Conservation (phyloP, 75 land plant species). For the Azolla pinnata region DNA sequence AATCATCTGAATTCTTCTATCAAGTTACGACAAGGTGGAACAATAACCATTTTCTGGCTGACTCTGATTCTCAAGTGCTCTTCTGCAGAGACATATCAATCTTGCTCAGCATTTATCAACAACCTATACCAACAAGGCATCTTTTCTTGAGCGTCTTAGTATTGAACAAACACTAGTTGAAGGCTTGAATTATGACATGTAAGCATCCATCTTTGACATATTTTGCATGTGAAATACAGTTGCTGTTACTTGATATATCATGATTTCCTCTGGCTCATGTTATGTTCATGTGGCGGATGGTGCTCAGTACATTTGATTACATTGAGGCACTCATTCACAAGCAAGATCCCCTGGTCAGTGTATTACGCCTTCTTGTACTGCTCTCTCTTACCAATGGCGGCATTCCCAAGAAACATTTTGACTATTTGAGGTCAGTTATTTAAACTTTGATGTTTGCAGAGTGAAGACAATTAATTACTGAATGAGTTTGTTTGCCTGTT, state of each 20-base stretch:
- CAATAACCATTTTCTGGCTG: background rate
- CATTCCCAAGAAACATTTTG: slow-evolving; percentile 80
- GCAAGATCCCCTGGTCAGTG: slow-evolving; percentile 77
- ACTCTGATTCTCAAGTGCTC: slow-evolving; percentile 1
- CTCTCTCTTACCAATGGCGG: slow-evolving; percentile 80
- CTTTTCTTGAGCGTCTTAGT: slow-evolving; percentile 68
- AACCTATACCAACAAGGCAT: slow-evolving; percentile 69
- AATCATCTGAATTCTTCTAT: no score
- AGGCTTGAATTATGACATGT: slow-evolving; percentile 81
- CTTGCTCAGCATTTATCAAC: slow-evolving; percentile 75
- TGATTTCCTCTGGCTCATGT: background rate
- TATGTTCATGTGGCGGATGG: background rate
- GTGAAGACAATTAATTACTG: background rate
- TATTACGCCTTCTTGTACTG: slow-evolving; percentile 73
- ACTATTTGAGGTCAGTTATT: slow-evolving; percentile 65
- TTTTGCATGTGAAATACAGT: background rate
- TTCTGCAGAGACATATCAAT: slow-evolving; percentile 62
- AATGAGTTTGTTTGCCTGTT: background rate
- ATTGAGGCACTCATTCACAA: slow-evolving; percentile 96
- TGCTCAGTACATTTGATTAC: slow-evolving; percentile 77
- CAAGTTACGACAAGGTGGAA: no score
- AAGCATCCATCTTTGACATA: slow-evolving; percentile 12
- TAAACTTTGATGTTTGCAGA: background rate
- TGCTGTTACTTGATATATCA: background rate
- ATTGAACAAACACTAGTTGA: slow-evolving; percentile 93